Evolutionary conservation across 2,329 filamentous ascomycete genomes (phyloP), one percentile per base, ranked within the genome.

Genomic region (Aspergillus japonicus): DNA sequence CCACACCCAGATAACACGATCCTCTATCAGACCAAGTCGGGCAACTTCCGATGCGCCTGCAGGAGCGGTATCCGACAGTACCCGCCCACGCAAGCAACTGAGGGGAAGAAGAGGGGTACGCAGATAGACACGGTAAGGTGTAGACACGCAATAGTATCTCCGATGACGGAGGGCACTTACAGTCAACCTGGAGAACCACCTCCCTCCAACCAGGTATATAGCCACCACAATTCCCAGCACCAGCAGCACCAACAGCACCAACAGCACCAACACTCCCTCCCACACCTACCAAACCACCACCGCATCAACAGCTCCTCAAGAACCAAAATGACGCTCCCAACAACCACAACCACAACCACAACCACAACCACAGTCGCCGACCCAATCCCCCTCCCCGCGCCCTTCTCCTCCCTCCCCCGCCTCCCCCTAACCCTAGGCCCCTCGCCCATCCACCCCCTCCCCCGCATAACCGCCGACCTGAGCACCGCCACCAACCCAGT

Each of bases 391-490:
- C 82, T 89, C 47, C 86, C 87, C 7, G 79, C 85, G 57, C 83
- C 84, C 21, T 88, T 89, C 68, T 82, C 84, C 56, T 81, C 81
- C 69, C 89, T 90, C 67, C 85, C 87, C 12, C 81, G 84, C 60
- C 77, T 85, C 65, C 73, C 78, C 10, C 83, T 90, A 66, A 84
- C 89, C 61, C 88, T 90, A 56, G 86, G 86, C 0, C 85, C 87
- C 16, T 89, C 88, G 0, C 88, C 87, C 31, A 88, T 91, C 68
- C 87, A 91, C 70, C 74, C 80, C 54, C 83, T 91, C 39, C 85
- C 86, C 57, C 82, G 87, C 62, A 89, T 90, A 69, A 86, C 85
- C 33, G 72, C 80, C 56, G 85, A 84, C 24, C 81, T 90, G 5
- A 82, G 84, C 52, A 82, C 48, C 21, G 24, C 61, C 39, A 60